Evolutionary conservation across 1,284 basidiomycete species (phyloP).

Genomic region (Malassezia vespertilionis): DNA sequence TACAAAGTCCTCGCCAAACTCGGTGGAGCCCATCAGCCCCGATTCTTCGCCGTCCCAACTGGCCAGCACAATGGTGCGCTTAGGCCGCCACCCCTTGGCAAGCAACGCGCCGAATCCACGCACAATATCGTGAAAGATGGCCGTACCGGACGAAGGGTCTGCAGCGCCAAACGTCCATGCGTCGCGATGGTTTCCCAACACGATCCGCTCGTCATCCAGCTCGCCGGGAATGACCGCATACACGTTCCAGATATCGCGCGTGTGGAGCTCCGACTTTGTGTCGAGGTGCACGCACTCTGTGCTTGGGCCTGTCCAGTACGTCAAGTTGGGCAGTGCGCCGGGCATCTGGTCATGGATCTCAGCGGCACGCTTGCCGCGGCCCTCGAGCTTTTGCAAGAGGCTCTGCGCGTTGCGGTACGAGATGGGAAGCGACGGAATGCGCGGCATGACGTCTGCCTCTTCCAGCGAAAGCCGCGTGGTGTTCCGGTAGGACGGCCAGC

Average conservation of each 20-base stretch:
- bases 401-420: constrained; percentile 52
- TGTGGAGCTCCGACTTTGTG: constrained; percentile 27
- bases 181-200: constrained; percentile 56
- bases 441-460: constrained; percentile 62
- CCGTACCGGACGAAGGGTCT: constrained; percentile 79
- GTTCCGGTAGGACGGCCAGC: constrained; percentile 73
- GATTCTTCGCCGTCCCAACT: constrained; percentile 93
- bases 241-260: constrained; percentile 57
- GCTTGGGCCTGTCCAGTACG: constrained; percentile 52
- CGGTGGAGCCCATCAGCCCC: constrained; percentile 73
- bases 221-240: constrained; percentile 82
- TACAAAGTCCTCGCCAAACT: constrained; percentile 79
- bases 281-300: constrained; percentile 26
- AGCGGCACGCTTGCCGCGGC: constrained; percentile 49
- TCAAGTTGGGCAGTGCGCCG: constrained; percentile 51
- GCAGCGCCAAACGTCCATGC: constrained; percentile 53
- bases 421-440: constrained; percentile 64
- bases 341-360: constrained; percentile 54
- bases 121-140: constrained; percentile 70
- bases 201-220: constrained; percentile 66
- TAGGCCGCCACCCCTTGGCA: constrained; percentile 70
- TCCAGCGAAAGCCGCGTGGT: constrained; percentile 55
- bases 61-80: constrained; percentile 75
- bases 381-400: constrained; percentile 48
- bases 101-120: constrained; percentile 67